Conservation (phyloP, 2,329 filamentous ascomycete species). For the Fusarium haematococcum region DNA sequence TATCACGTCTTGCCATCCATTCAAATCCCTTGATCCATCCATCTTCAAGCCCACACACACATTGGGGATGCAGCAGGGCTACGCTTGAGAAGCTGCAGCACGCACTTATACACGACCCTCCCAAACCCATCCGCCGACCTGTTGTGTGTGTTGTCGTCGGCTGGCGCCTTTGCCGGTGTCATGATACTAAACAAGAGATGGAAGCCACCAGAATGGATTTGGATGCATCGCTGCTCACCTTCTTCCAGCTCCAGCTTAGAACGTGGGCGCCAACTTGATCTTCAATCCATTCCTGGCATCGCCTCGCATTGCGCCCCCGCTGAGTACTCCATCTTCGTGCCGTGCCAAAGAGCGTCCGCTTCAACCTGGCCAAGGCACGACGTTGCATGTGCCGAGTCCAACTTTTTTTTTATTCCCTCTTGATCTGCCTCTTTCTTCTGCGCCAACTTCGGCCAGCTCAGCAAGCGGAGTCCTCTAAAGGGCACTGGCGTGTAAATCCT, state of each 20-base stretch:
- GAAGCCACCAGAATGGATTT: slow-evolving; percentile 1
- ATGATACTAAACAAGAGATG: not conserved
- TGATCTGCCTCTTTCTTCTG: slow-evolving; percentile 7
- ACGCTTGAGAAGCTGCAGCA: not conserved
- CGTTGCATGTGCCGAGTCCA: slow-evolving; percentile 11
- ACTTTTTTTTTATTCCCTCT: slow-evolving; percentile 4
- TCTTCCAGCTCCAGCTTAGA: slow-evolving; percentile 6
- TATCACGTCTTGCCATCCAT: slow-evolving; percentile 17
- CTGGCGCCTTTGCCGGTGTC: slow-evolving; percentile 5
- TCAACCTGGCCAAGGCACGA: slow-evolving; percentile 8
- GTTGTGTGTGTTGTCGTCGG: not conserved
- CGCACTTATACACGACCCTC: slow-evolving; percentile 15
- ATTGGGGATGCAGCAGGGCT: slow-evolving; percentile 4
- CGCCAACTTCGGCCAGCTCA: slow-evolving; percentile 42
- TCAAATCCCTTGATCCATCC: slow-evolving; percentile 13
- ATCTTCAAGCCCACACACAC: slow-evolving; percentile 16
- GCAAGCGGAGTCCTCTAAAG: slow-evolving; percentile 33
- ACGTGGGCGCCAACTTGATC: slow-evolving; percentile 26
- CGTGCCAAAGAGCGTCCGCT: slow-evolving; percentile 3
- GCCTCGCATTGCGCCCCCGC: slow-evolving; percentile 21
- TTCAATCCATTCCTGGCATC: slow-evolving; percentile 39
- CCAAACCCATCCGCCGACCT: not conserved
- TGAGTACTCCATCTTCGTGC: slow-evolving; percentile 13
- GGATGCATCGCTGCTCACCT: not conserved
- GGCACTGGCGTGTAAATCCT: slow-evolving; percentile 1